These are phyloP conservation scores for Evernia prunastri DNA, from an alignment of 495 filamentous ascomycete genomes.

Conservation along the genomic window DNA sequence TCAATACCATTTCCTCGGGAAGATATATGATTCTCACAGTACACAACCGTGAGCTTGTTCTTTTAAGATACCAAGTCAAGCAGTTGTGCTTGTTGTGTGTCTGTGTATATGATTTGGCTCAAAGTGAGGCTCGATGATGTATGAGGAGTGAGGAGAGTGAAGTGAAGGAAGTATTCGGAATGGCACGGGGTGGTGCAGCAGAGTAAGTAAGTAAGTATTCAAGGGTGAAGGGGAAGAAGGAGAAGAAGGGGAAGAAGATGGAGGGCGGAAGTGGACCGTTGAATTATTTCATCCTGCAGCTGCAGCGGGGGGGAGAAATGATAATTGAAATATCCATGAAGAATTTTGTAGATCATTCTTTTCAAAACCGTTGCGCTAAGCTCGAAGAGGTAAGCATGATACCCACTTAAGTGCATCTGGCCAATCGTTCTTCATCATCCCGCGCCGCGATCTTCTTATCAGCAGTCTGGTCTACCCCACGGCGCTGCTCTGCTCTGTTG, in stretches of 20 bases:
- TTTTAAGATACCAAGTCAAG: constrained; percentile 18
- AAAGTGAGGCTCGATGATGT: neutral
- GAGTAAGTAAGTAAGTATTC: no score
- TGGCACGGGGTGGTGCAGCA: neutral
- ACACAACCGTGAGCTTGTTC: constrained; percentile 27
- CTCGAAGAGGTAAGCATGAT: neutral
- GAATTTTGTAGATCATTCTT: neutral
- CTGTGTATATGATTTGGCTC: neutral
- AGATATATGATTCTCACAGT: constrained; percentile 45
- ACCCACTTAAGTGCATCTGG: neutral
- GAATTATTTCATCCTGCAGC: no score
- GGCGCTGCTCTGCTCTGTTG: no score
- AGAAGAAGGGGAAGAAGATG: neutral
- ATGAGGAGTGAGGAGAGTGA: neutral
- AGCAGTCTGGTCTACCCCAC: no score
- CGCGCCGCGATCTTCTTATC: neutral
- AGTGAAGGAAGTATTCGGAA: no score
- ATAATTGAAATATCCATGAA: neutral
- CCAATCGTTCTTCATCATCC: neutral
- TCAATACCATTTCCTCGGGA: constrained; percentile 49
- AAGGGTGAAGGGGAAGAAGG: neutral
- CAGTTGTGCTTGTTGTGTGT: constrained; percentile 16
- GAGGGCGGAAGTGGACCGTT: neutral
- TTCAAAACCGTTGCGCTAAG: neutral
- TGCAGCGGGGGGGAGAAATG: no score